phyloP scores from a whole-genome alignment of 2,329 filamentous ascomycete species.

The Arthrobotrys iridis region DNA sequence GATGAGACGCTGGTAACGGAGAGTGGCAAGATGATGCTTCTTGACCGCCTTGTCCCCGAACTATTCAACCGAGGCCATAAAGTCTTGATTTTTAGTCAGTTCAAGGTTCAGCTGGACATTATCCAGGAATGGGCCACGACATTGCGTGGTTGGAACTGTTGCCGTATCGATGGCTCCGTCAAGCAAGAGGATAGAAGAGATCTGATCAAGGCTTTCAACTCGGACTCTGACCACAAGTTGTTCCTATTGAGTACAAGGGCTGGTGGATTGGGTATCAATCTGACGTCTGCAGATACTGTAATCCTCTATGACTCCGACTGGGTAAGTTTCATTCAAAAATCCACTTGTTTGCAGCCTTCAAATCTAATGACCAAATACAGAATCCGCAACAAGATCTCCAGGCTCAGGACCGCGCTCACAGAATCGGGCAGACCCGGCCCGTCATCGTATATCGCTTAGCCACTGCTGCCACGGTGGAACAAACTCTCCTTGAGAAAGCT shows the following conservation, averaged over 20 bases:
- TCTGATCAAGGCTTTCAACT: conserved; percentile 79
- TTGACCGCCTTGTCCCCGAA: conserved; percentile 82
- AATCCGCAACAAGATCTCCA: conserved; percentile 98
- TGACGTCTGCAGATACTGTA: conserved; percentile 89
- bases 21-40: conserved; percentile 93
- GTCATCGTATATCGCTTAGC: conserved; percentile 94
- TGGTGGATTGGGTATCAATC: conserved; percentile 93
- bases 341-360: no score
- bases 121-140: conserved; percentile 83
- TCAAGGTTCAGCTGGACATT: conserved; percentile 92
- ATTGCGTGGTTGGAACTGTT: conserved; percentile 81
- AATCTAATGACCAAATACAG: conserved; percentile 70
- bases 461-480: conserved; percentile 91
- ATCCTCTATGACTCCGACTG: conserved; percentile 80
- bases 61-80: conserved; percentile 83
- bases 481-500: conserved; percentile 83
- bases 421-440: conserved; percentile 90
- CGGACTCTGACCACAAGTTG: conserved; percentile 72
- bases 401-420: conserved; percentile 92
- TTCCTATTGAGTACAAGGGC: conserved; percentile 91
- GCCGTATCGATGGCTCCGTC: conserved; percentile 90
- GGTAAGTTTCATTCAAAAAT: conserved; percentile 39
- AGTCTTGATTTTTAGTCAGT: conserved; percentile 95
- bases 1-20: conserved; percentile 85
- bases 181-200: conserved; percentile 75